Evolutionary conservation across 2,329 filamentous ascomycete genomes (phyloP).

Genomic region (Colletotrichum brevisporum): DNA sequence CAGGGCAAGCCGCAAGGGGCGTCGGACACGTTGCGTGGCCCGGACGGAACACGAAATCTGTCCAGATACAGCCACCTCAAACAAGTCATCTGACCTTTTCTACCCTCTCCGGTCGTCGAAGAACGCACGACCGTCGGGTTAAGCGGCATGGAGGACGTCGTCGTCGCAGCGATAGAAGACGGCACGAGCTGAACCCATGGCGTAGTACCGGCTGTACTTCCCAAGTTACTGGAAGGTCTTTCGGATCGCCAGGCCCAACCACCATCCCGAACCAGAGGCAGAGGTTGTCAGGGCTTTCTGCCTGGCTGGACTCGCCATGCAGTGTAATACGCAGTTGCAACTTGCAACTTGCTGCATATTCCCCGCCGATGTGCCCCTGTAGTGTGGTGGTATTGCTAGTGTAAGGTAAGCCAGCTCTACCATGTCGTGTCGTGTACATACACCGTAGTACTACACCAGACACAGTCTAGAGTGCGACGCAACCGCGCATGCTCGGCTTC

Average conservation of each 20-base stretch:
- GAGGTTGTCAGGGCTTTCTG: too few relatives aligned
- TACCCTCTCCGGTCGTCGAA: neutral
- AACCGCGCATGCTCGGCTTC: neutral
- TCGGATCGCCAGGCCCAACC: slow-evolving; percentile 11
- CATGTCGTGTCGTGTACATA: neutral
- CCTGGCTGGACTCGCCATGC: too few relatives aligned
- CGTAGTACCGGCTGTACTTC: neutral
- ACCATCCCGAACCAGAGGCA: too few relatives aligned
- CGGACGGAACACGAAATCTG: slow-evolving; percentile 3
- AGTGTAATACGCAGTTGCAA: too few relatives aligned
- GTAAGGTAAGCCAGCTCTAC: neutral
- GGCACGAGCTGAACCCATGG: slow-evolving; percentile 15
- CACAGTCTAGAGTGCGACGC: neutral
- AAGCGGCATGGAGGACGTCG: slow-evolving; percentile 17
- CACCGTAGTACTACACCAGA: neutral
- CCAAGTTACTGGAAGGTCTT: slow-evolving; percentile 18
- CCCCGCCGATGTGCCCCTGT: too few relatives aligned
- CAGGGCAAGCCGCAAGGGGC: slow-evolving; percentile 12
- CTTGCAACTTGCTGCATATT: too few relatives aligned
- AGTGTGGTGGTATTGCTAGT: too few relatives aligned
- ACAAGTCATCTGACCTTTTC: slow-evolving; percentile 34
- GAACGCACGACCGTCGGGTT: slow-evolving; percentile 17
- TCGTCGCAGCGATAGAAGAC: slow-evolving; percentile 3
- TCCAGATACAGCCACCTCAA: slow-evolving; percentile 25
- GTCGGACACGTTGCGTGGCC: slow-evolving; percentile 18